Evolutionary conservation across 1,284 basidiomycete species (phyloP), one percentile per base, ranked within the genome.

Genomic region (Cerrena zonata): DNA sequence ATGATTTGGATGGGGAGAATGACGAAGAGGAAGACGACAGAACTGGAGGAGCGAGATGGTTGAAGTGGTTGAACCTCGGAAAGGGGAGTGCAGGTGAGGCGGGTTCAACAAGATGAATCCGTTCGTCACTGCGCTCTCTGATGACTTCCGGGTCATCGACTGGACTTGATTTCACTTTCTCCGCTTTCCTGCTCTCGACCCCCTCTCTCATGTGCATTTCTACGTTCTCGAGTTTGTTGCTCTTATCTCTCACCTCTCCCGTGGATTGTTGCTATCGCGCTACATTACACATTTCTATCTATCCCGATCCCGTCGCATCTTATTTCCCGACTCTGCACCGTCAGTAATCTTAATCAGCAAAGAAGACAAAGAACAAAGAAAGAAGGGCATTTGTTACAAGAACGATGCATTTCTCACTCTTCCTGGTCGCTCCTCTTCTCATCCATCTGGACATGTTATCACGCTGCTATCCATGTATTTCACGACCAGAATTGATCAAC

Each of bases 1-100:
- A 78, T 0, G 79, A 73, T 45, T 53, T 60, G 39, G 68, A 68
- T 21, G 63, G 64, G 5, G 56, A 63, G 4, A 59, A 57, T 40
- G 60, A 63, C 7, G 66, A 61, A 1, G 65, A 64, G 44, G 60
- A 59, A 22, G 57, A 48, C 1, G 58, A 58, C 42, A 39, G n/a
- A 11, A 37, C 24, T 15, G 18, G 36, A 13, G n/a, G 23, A 15
- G 34, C 19, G 15, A 26, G 49, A 22, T 59, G 58, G 58, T 39
- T 56, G 41, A 56, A 55, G 48, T 58, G 55, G 56, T 46, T 58
- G 23, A 40, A 40, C 10, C 24, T 56, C 25, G 48, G 18, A 25
- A 40, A 40, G 7, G 39, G 10, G 39, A 40, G 21, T 40, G 39
- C 10, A 10, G 39, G 10, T 18, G 39, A 15, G 39, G 39, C 39